phyloP scores from a whole-genome alignment of 2,329 filamentous ascomycete genomes.

The Pestalotiopsis sp. region DNA sequence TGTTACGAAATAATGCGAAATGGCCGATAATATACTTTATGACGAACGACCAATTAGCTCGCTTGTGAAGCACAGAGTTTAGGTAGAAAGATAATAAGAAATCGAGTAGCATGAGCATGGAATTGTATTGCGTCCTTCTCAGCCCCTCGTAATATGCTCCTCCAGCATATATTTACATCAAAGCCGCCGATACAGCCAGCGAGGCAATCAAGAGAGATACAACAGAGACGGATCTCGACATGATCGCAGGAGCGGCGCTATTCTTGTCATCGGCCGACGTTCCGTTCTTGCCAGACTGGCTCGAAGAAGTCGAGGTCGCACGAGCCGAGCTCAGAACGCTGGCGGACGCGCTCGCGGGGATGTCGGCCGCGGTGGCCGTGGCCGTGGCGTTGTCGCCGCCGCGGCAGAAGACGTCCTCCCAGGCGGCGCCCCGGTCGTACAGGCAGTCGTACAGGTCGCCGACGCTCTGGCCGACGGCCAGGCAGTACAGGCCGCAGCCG shows the following conservation, averaged over 20 bases:
- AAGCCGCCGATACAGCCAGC: background rate
- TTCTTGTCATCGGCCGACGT: background rate
- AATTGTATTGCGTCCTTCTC: no score
- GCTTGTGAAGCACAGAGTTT: no score
- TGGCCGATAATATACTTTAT: no score
- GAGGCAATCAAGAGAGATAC: background rate
- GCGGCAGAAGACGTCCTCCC: constrained; percentile 46
- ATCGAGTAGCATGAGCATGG: no score
- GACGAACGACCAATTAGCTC: no score
- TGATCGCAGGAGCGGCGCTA: background rate
- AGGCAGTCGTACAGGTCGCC: constrained; percentile 39
- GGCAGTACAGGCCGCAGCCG: constrained; percentile 53
- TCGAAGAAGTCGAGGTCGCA: background rate
- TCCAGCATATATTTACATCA: background rate
- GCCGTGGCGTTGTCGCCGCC: constrained; percentile 36
- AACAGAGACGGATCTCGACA: background rate
- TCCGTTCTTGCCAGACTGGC: background rate
- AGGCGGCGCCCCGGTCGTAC: constrained; percentile 35
- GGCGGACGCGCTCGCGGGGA: constrained; percentile 30
- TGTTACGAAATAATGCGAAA: no score
- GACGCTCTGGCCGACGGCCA: constrained; percentile 41
- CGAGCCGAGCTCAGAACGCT: constrained; percentile 26
- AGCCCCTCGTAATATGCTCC: no score
- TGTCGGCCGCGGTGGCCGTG: constrained; percentile 32
- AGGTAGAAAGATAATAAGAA: no score